Evolutionary conservation across 2,329 filamentous ascomycete genomes (phyloP), one percentile per base, ranked within the genome.

Genomic region (Penicillium sp.): DNA sequence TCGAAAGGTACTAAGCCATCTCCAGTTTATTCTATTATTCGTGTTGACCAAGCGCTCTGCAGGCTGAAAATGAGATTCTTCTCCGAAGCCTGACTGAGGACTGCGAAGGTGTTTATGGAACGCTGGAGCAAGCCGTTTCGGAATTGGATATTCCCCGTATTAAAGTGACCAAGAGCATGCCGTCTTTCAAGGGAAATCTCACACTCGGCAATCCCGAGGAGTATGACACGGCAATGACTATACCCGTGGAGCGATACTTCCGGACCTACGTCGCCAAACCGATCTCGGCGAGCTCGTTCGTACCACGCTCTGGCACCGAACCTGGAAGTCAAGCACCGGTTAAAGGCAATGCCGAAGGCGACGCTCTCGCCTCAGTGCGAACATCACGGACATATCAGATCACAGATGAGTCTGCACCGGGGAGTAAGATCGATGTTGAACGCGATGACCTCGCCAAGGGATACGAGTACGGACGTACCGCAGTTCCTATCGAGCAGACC

Each of bases 391-490:
- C 85, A 1, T 99, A 97, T 74, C 88, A 88, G 66, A 83, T 97
- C 57, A 84, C 87, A 37, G 90, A 97, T 59, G 82, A 88, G 5
- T 79, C 83, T 38, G 86, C 86, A 0, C 86, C 88, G 0, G 91
- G 90, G 16, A 89, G 89, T 13, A 96, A 93, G 75, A 82, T 82
- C 52, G 90, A 96, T 51, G 86, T 99, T 26, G 85, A 89, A 29
- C 85, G 86, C 56, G 92, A 96, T 14, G 85, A 90, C 16, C 81
- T 99, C 37, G 90, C 90, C n/a, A 96, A 92, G 71, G 94, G 94
- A 0, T 99, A 93, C 68, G 87, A 91, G 68, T 99, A 99, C 70
- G 94, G 94, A 44, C 84, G 92, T 55, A 97, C 93, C 0, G 91
- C 90, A 2, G 93, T 99, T 1, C 87, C 89, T 63, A 96, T 99